Conservation (phyloP, 805 yeast species). For the Yarrowia phangngaensis region DNA sequence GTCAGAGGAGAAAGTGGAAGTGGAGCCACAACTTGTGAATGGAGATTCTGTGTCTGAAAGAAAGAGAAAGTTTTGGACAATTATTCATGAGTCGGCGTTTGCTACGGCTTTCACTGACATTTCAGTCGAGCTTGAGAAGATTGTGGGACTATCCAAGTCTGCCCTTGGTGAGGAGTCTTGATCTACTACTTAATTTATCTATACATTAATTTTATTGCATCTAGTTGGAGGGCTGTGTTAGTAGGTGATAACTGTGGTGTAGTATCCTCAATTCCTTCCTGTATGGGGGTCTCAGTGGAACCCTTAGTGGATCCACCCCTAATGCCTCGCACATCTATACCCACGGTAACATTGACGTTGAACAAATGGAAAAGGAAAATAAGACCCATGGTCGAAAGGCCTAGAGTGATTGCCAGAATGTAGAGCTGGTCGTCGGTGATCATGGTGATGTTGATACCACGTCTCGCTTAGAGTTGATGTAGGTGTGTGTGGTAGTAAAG, state of each 20-base stretch:
- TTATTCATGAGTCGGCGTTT: constrained; percentile 50
- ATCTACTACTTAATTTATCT: constrained; percentile 2
- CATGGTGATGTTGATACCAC: constrained; percentile 45
- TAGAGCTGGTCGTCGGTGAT: constrained; percentile 80
- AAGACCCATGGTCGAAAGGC: constrained; percentile 64
- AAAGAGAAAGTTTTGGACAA: constrained; percentile 44
- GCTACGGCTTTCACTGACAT: constrained; percentile 48
- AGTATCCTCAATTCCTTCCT: not conserved
- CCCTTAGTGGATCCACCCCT: not conserved
- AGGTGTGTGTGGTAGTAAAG: constrained; percentile 25
- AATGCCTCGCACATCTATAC: not conserved
- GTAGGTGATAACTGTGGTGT: not conserved
- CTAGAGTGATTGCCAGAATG: constrained; percentile 66
- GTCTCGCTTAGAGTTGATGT: constrained; percentile 15
- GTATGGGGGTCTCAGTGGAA: too few relatives aligned
- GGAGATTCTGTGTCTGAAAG: constrained; percentile 12
- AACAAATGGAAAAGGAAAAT: constrained; percentile 66
- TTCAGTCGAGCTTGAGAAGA: constrained; percentile 44
- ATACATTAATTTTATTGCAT: constrained; percentile 8
- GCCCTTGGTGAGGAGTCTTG: constrained; percentile 45
- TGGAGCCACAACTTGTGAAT: not conserved
- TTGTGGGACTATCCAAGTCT: constrained; percentile 42
- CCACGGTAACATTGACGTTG: constrained; percentile 23
- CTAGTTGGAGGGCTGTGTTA: constrained; percentile 13
- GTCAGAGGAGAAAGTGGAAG: constrained; percentile 1